A percentile compares a stretch with the other conserved stretches of the same genome.
phyloP scores from a whole-genome alignment of 2,329 filamentous ascomycete genomes.

The Paecilomyces niveus region DNA sequence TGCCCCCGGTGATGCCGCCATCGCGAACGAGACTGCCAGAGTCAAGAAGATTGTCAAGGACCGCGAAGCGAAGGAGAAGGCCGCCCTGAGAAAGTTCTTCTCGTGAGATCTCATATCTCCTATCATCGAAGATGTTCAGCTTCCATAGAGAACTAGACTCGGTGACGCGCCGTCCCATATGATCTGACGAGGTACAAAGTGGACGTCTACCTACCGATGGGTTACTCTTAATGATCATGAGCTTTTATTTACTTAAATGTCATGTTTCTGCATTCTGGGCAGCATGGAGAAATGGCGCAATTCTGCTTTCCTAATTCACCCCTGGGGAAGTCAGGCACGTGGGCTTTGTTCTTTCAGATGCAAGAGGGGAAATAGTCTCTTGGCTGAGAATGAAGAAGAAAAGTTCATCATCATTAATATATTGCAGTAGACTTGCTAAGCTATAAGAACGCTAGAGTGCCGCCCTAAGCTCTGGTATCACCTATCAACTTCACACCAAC shows the following conservation, averaged over 20 bases:
- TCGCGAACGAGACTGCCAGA: conserved; percentile 66
- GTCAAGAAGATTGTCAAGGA: conserved; percentile 71
- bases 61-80: conserved; percentile 80
- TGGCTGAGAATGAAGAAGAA: background rate
- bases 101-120: conserved; percentile 28
- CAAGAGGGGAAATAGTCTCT: background rate
- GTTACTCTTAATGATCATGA: background rate
- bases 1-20: conserved; percentile 65
- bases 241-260: background rate
- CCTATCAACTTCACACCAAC: background rate
- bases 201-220: background rate
- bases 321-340: background rate
- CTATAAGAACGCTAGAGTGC: background rate
- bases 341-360: background rate
- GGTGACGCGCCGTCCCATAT: background rate
- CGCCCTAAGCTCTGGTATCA: background rate
- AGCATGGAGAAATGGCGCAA: background rate
- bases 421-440: background rate
- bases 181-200: background rate
- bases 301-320: background rate
- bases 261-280: background rate
- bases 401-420: background rate
- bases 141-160: background rate
- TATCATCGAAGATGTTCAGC: background rate
- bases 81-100: conserved; percentile 89